Conservation (phyloP, 1,139 yeast species). For the Yamadazyma mexicana region DNA sequence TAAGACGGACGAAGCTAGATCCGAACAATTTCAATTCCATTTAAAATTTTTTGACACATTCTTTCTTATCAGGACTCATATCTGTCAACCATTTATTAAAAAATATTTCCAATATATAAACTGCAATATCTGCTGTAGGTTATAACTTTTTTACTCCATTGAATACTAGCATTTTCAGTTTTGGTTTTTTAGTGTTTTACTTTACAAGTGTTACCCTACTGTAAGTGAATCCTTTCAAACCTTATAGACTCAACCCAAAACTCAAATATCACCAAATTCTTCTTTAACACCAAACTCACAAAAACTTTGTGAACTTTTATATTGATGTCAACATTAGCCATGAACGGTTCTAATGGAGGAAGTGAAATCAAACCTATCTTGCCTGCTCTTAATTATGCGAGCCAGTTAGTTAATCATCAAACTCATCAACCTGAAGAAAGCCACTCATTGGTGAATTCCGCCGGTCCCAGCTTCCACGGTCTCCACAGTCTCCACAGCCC, state of each 20-base stretch:
- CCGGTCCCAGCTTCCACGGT: not conserved
- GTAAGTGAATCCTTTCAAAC: too few species aligned
- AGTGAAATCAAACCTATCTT: conserved; percentile 15
- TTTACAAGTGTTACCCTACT: too few species aligned
- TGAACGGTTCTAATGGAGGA: too few species aligned
- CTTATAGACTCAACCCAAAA: too few species aligned
- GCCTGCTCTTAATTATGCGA: conserved; percentile 12
- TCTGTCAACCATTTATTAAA: not conserved
- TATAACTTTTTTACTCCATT: too few species aligned
- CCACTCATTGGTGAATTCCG: not conserved
- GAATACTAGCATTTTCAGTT: too few species aligned
- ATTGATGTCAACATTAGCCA: not conserved
- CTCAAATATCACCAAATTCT: too few species aligned
- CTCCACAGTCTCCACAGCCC: conserved; percentile 1
- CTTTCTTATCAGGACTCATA: conserved; percentile 9
- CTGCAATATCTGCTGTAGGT: not conserved
- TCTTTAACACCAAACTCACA: too few species aligned
- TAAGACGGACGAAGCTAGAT: too few species aligned
- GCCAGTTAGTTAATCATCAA: conserved; percentile 1
- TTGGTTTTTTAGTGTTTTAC: too few species aligned
- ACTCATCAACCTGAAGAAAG: too few species aligned
- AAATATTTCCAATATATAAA: not conserved
- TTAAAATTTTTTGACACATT: conserved; percentile 8
- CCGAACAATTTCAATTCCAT: not conserved
- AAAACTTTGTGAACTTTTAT: too few species aligned